Evolutionary conservation across 768 basidiomycete species (phyloP).

Genomic region (Boletus pseudopeckii): DNA sequence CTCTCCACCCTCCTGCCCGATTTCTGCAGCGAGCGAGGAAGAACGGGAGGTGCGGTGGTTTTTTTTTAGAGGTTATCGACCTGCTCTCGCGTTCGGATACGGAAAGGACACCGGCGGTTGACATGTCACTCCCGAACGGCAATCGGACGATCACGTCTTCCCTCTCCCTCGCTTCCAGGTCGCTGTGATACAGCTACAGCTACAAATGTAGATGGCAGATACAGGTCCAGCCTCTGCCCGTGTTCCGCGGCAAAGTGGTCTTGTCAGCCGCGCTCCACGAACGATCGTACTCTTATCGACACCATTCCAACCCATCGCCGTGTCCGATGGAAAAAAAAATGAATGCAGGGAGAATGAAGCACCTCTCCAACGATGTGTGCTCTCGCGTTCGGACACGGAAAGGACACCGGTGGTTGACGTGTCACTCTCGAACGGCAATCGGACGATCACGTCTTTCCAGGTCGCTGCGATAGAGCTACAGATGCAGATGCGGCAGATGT

Average conservation of each 20-base stretch:
- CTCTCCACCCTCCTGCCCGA: neutral
- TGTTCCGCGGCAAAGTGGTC: constrained; percentile 1
- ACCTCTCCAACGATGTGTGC: neutral
- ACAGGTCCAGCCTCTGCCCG: constrained; percentile 4
- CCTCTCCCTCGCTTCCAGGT: neutral
- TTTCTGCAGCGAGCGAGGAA: neutral
- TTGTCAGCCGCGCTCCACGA: neutral
- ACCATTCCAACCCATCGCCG: neutral
- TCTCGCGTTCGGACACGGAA: neutral
- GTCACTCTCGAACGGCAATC: neutral
- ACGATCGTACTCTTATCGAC: neutral
- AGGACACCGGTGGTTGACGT: neutral
- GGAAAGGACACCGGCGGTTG: neutral
- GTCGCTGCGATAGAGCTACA: neutral
- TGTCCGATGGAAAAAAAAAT: no score
- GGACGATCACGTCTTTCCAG: neutral
- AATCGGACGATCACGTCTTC: neutral
- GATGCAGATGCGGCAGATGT: neutral
- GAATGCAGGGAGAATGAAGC: no score
- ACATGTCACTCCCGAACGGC: no score
- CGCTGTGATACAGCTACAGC: neutral
- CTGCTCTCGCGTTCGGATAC: neutral
- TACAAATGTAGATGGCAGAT: neutral
- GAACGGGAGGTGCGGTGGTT: neutral
- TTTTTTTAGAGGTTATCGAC: neutral